Conservation (phyloP, 768 basidiomycete species). For the Heimioporus sp. region DNA sequence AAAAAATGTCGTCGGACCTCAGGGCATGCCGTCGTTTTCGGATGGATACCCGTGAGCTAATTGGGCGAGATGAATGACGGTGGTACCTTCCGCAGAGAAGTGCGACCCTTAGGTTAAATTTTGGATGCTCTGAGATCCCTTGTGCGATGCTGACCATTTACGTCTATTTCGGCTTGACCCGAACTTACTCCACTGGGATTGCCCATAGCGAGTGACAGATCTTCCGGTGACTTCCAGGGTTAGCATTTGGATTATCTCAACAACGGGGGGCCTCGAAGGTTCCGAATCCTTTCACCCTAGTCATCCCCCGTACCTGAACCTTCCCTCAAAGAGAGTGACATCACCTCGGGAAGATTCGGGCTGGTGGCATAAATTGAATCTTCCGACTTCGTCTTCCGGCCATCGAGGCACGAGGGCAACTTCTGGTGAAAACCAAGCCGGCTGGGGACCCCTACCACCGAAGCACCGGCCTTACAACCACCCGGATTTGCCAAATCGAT, state of each 20-base stretch:
- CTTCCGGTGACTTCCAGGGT: too few species aligned
- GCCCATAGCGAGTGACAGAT: too few species aligned
- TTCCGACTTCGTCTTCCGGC: conserved; percentile 13
- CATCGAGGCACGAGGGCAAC: conserved; percentile 16
- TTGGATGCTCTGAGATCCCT: conserved; percentile 6
- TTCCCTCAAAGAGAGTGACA: background rate
- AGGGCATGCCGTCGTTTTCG: background rate
- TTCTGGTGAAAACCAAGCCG: conserved; percentile 14
- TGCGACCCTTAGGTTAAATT: conserved; percentile 11
- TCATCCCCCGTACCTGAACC: conserved; percentile 1
- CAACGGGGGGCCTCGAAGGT: background rate
- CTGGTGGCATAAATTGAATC: background rate
- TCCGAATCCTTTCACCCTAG: background rate
- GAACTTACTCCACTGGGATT: background rate
- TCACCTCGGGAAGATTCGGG: conserved; percentile 15
- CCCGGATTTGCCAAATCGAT: conserved; percentile 12
- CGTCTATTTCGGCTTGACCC: conserved; percentile 12
- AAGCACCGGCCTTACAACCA: conserved; percentile 4
- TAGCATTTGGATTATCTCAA: too few species aligned
- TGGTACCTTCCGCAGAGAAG: background rate
- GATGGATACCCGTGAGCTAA: conserved; percentile 5
- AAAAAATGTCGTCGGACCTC: background rate
- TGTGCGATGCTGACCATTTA: background rate
- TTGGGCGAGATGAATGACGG: conserved; percentile 2
- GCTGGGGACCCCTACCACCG: conserved; percentile 16